Percentiles rank a stretch among this genome's conserved stretches.
Conservation (phyloP, 768 basidiomycete genomes). For the Podaxis rugospora region DNA sequence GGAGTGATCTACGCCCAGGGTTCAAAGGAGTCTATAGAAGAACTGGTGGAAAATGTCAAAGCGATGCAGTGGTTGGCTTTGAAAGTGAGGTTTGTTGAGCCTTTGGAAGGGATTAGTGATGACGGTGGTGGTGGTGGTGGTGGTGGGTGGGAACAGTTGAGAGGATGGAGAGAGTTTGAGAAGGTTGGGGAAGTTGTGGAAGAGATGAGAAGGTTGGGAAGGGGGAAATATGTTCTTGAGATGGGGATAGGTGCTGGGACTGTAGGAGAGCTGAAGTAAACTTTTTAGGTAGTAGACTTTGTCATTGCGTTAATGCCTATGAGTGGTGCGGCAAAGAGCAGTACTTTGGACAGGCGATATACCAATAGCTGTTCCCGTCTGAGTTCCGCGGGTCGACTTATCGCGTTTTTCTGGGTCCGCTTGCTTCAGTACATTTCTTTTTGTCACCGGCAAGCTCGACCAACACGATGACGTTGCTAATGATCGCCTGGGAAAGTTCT, state of each 20-base stretch:
- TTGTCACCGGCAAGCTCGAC: too few relatives aligned
- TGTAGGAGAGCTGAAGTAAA: background rate
- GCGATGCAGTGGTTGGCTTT: slow-evolving; percentile 79
- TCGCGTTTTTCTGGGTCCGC: too few relatives aligned
- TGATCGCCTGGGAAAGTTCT: background rate
- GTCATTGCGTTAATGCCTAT: too few relatives aligned
- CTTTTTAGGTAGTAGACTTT: background rate
- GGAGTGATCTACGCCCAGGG: slow-evolving; percentile 75
- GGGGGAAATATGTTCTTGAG: slow-evolving; percentile 52
- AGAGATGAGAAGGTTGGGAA: slow-evolving; percentile 55
- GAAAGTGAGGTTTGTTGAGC: slow-evolving; percentile 56
- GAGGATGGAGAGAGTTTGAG: slow-evolving; percentile 57
- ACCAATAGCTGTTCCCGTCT: too few relatives aligned
- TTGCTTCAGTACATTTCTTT: too few relatives aligned
- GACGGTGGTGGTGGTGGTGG: background rate
- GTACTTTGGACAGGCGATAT: too few relatives aligned
- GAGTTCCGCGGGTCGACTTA: too few relatives aligned
- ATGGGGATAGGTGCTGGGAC: slow-evolving; percentile 52
- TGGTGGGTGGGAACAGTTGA: background rate
- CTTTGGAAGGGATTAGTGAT: slow-evolving; percentile 18
- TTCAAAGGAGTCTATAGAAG: slow-evolving; percentile 43
- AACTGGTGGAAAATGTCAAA: slow-evolving; percentile 64
- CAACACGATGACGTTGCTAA: too few relatives aligned
- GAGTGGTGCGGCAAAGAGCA: too few relatives aligned
- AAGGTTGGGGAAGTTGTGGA: slow-evolving; percentile 69